Conservation (phyloP, 345 rosid genomes). For the Moricandia moricandioides region DNA sequence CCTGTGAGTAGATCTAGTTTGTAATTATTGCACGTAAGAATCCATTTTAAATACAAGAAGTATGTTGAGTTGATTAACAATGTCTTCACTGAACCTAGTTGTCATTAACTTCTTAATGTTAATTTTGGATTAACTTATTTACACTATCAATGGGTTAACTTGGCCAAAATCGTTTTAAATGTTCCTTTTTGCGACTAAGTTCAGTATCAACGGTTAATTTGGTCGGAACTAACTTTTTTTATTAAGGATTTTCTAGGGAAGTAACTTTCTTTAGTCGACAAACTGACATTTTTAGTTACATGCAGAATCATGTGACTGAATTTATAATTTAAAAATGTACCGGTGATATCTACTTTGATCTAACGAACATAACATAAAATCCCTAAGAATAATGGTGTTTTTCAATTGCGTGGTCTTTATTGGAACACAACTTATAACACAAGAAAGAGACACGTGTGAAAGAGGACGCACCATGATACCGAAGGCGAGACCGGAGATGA, state of each 20-base stretch:
- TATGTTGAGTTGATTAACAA: neutral
- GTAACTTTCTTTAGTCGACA: neutral
- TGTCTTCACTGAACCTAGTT: neutral
- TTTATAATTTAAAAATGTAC: neutral
- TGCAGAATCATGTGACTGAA: neutral
- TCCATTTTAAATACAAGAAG: no score
- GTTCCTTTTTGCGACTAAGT: neutral
- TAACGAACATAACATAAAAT: neutral
- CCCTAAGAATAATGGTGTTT: neutral
- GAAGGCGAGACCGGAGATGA: conserved; percentile 77
- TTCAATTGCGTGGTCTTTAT: conserved; percentile 3
- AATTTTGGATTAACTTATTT: no score
- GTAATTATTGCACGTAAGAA: neutral
- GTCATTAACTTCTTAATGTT: neutral
- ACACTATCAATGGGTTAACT: no score
- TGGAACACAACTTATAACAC: no score
- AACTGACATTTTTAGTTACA: neutral
- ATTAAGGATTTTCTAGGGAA: no score
- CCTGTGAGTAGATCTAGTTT: neutral
- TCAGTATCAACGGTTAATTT: neutral
- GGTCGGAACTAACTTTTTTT: neutral
- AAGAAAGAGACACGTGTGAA: conserved; percentile 8
- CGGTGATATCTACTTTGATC: neutral
- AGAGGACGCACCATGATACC: conserved; percentile 68
- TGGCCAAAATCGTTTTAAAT: no score